These are phyloP conservation scores for Pythium chondricola DNA, from an alignment of 352 stramenopile species.

Conservation along the genomic window DNA sequence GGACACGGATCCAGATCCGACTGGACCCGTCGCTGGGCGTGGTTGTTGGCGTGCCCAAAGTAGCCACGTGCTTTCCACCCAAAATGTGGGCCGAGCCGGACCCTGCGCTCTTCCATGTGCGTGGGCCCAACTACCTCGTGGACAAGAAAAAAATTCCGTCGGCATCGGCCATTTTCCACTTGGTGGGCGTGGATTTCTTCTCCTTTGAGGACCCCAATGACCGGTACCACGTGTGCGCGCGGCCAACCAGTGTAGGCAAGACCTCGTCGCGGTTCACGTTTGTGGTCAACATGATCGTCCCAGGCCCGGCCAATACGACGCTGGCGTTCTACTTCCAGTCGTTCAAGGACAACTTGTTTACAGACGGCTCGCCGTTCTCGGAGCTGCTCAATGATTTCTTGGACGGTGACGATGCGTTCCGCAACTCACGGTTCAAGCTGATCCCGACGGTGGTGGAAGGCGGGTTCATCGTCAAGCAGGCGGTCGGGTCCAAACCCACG, in stretches of 20 bases:
- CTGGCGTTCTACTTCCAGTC: conserved; percentile 88
- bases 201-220: conserved; percentile 68
- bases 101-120: conserved; percentile 73
- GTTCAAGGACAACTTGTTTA: conserved; percentile 70
- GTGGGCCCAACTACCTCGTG: conserved; percentile 83
- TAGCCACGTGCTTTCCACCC: conserved; percentile 66
- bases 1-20: no score
- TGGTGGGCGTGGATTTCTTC: conserved; percentile 76
- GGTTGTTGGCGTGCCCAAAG: conserved; percentile 55
- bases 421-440: conserved; percentile 97
- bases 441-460: conserved; percentile 96
- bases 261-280: conserved; percentile 81
- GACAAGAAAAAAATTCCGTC: conserved; percentile 88
- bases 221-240: conserved; percentile 73
- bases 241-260: conserved; percentile 62
- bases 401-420: conserved; percentile 93
- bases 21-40: conserved; percentile 50
- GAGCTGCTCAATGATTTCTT: conserved; percentile 88
- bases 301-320: conserved; percentile 62
- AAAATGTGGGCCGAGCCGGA: conserved; percentile 86
- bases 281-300: conserved; percentile 89
- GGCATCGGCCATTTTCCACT: conserved; percentile 60
- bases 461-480: conserved; percentile 95
- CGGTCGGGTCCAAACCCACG: conserved; percentile 93
- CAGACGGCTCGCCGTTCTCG: conserved; percentile 84